phyloP scores from a whole-genome alignment of 371 early-diverging fungal genomes.

The Lichtheimia ramosa region DNA sequence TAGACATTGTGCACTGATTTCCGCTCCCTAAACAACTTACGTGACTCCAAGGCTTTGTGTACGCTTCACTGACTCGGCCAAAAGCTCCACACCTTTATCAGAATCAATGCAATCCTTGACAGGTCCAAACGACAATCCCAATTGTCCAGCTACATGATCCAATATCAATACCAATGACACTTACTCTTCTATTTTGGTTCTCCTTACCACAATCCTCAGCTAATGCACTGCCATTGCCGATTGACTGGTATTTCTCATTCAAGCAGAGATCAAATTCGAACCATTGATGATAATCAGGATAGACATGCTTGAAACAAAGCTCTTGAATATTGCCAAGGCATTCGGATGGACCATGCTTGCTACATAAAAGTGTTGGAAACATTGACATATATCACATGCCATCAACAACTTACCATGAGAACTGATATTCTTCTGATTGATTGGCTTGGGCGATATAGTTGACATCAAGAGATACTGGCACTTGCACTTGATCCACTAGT shows the following conservation, averaged over 20 bases:
- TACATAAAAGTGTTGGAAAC: neutral
- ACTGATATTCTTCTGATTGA: constrained; percentile 12
- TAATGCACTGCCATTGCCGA: constrained; percentile 17
- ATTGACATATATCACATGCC: neutral
- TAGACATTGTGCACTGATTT: neutral
- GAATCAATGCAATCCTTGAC: constrained; percentile 14
- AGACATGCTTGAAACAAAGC: constrained; percentile 43
- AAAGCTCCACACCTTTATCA: constrained; percentile 11
- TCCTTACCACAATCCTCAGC: constrained; percentile 21
- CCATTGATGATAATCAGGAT: constrained; percentile 35
- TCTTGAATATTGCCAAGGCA: constrained; percentile 54
- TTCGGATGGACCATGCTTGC: constrained; percentile 48
- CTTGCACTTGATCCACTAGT: constrained; percentile 13
- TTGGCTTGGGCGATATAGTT: constrained; percentile 26
- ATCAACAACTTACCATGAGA: constrained; percentile 22
- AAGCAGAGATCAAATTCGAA: constrained; percentile 32
- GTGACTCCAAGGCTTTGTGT: constrained; percentile 25
- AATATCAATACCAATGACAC: neutral
- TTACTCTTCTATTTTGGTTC: neutral
- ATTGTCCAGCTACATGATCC: constrained; percentile 9
- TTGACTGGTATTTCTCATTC: constrained; percentile 17
- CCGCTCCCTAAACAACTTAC: constrained; percentile 21
- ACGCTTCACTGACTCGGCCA: constrained; percentile 14
- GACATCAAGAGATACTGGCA: constrained; percentile 23
- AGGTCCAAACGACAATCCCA: constrained; percentile 14